These are phyloP conservation scores for Cephaloascus fragrans DNA, from an alignment of 805 yeast genomes.

Conservation along the genomic window DNA sequence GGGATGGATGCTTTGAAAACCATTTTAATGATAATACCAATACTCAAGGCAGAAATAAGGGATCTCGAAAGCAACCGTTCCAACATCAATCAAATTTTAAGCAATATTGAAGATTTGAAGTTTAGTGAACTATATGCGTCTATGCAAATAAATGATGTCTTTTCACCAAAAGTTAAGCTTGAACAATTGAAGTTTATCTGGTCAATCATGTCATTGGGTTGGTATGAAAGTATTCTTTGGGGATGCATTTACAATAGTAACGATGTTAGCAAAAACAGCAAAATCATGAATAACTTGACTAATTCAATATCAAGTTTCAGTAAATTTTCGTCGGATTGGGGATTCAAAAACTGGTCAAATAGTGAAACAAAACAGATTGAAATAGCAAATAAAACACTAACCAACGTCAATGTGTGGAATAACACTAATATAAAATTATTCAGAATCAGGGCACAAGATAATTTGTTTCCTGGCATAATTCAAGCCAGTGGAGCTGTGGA, in stretches of 20 bases:
- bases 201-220: slow-evolving; percentile 57
- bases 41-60: slow-evolving; percentile 19
- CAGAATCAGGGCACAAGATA: slow-evolving; percentile 17
- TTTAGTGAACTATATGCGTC: slow-evolving; percentile 12
- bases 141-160: slow-evolving; percentile 27
- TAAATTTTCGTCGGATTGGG: slow-evolving; percentile 27
- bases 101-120: slow-evolving; percentile 29
- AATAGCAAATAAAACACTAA: slow-evolving; percentile 18
- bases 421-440: slow-evolving; percentile 42
- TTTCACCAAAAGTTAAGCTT: slow-evolving; percentile 30
- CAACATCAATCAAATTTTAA: slow-evolving; percentile 20
- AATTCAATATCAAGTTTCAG: slow-evolving; percentile 25
- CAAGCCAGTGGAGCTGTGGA: slow-evolving; percentile 33
- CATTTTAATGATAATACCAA: slow-evolving; percentile 23
- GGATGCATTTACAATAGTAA: slow-evolving; percentile 34
- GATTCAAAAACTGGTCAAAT: slow-evolving; percentile 21
- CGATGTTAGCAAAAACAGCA: slow-evolving; percentile 15
- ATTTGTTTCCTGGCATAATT: not conserved
- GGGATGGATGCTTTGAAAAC: slow-evolving; percentile 40
- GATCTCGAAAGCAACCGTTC: slow-evolving; percentile 11
- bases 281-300: slow-evolving; percentile 26
- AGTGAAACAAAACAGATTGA: slow-evolving; percentile 8
- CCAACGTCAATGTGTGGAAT: slow-evolving; percentile 41
- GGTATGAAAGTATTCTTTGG: slow-evolving; percentile 68
- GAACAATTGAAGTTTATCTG: slow-evolving; percentile 45